Percentiles rank a stretch among this genome's conserved stretches.
Conservation (phyloP, 768 basidiomycete species). For the Xerocomellus dryophilus region DNA sequence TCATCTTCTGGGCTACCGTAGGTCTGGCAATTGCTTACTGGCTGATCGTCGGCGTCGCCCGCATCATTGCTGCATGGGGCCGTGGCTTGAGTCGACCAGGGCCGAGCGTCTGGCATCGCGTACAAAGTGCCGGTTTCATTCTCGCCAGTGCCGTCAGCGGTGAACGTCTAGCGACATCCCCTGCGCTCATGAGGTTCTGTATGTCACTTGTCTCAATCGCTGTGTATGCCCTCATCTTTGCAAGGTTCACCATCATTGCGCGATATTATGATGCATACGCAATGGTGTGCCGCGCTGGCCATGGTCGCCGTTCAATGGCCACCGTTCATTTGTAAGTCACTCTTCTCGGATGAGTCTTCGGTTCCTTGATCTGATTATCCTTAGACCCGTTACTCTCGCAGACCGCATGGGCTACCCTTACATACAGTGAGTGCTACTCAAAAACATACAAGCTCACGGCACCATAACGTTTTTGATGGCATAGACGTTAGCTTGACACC, state of each 20-base stretch:
- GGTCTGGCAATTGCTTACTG: slow-evolving; percentile 77
- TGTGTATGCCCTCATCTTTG: slow-evolving; percentile 12
- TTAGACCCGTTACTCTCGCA: slow-evolving; percentile 87
- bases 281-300: slow-evolving; percentile 83
- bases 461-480: slow-evolving; percentile 5
- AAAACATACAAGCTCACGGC: slow-evolving; percentile 9
- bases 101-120: slow-evolving; percentile 61
- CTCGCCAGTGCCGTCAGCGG: slow-evolving; percentile 92
- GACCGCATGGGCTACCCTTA: slow-evolving; percentile 83
- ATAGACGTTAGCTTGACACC: slow-evolving; percentile 73
- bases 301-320: slow-evolving; percentile 99
- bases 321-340: slow-evolving; percentile 73
- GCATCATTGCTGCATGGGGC: slow-evolving; percentile 83
- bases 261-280: slow-evolving; percentile 90
- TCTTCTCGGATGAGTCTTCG: neutral
- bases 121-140: slow-evolving; percentile 84
- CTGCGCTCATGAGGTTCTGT: slow-evolving; percentile 89
- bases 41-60: slow-evolving; percentile 74
- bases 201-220: slow-evolving; percentile 32
- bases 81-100: slow-evolving; percentile 59
- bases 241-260: slow-evolving; percentile 88
- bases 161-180: slow-evolving; percentile 78
- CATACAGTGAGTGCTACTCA: slow-evolving; percentile 55
- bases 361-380: slow-evolving; percentile 14
- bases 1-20: slow-evolving; percentile 74